Evolutionary conservation across 495 filamentous ascomycete species (phyloP), one percentile per base, ranked within the genome.

Genomic region (Hyaloscypha finlandica): DNA sequence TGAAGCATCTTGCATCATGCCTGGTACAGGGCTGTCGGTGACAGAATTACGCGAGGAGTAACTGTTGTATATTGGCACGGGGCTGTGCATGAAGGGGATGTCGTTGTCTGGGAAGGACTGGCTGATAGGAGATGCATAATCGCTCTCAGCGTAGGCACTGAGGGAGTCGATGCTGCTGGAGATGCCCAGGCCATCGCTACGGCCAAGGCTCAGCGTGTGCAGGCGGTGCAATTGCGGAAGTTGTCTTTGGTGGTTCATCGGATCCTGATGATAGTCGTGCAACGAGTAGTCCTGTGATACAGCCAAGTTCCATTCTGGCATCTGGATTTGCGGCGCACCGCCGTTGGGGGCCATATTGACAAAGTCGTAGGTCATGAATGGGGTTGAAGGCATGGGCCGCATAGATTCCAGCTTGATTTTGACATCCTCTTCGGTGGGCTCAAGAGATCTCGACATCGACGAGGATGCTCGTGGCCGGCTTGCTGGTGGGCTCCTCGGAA

Each of bases 91-190:
- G 60, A 78, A 85, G 8, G 78, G 73, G 5, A 83, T 69, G 42
- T 86, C 83, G 33, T 85, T 81, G 69, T 81, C 73, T 1, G 75
- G 75, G 71, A 82, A 86, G 4, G 83, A 80, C 33, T 82, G 81
- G 55, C 74, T 76, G 51, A 84, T 72, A 12, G 84, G 83, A 29
- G 84, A 85, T 61, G 67, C 81, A 78, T 85, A 86, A 70, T 86
- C 82, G 57, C 82, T 77, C 16, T 85, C 83, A 68, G 58, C 64
- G 62, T 74, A 74, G 19, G 70, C 65, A 42, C 81, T 85, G 55
- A 86, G 77, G 5, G 83, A 78, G 68, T 84, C 82, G 60, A 83
- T 74, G 16, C 81, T 81, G 4, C 79, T 79, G 11, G 78, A 81
- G 55, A 84, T 75, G 9, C 61, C 61, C 20, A 74, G 45, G 6